Evolutionary conservation across 2,329 filamentous ascomycete species (phyloP).

Genomic region (Colletotrichum limetticola): DNA sequence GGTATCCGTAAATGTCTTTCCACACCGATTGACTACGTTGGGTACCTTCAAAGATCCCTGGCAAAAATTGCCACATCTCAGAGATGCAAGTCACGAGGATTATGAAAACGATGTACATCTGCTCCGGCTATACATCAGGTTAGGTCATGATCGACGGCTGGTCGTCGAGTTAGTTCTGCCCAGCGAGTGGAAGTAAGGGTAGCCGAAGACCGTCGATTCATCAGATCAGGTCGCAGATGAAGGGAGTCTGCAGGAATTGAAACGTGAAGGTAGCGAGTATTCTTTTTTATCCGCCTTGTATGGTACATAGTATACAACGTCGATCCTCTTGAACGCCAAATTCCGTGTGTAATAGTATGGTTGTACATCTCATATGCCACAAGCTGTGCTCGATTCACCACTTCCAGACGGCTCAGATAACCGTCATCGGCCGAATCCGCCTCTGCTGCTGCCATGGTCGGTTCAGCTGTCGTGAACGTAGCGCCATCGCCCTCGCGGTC

Average conservation of each 20-base stretch:
- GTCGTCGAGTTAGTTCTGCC: too few relatives aligned
- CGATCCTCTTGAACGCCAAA: constrained; percentile 27
- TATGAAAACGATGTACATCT: rapidly evolving
- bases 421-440: neutral
- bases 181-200: neutral
- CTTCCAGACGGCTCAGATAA: neutral
- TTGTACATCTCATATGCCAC: neutral
- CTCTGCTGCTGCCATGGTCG: neutral
- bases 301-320: constrained; percentile 31
- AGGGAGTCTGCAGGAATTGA: neutral
- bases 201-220: neutral
- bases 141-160: too few relatives aligned
- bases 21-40: too few relatives aligned
- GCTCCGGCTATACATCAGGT: too few relatives aligned
- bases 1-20: too few relatives aligned
- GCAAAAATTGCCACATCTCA: rapidly evolving
- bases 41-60: too few relatives aligned
- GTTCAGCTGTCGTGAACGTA: neutral
- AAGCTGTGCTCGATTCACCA: neutral
- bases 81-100: too few relatives aligned
- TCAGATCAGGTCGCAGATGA: neutral
- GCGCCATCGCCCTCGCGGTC: neutral
- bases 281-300: constrained; percentile 3
- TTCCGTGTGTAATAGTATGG: constrained; percentile 3
- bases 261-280: neutral